These are phyloP conservation scores for Acanthamoeba healyi DNA, from an alignment of 208 protist genomes.

Conservation along the genomic window DNA sequence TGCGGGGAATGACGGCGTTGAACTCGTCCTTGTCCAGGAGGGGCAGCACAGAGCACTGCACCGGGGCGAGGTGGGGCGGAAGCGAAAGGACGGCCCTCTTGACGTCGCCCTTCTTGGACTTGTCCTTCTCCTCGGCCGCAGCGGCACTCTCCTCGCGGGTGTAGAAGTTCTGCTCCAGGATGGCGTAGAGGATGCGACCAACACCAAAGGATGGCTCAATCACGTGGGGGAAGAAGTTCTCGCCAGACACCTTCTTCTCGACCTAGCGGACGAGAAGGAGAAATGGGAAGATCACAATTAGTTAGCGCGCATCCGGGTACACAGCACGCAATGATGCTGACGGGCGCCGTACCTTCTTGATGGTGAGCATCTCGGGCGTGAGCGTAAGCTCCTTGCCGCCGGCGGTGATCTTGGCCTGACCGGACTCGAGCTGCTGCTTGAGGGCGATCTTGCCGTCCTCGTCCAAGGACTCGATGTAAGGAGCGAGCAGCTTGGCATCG, in stretches of 20 bases:
- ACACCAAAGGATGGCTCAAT: slow-evolving; percentile 99
- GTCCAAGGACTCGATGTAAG: slow-evolving; percentile 91
- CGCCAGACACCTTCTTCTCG: slow-evolving; percentile 93
- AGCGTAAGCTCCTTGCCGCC: slow-evolving; percentile 75
- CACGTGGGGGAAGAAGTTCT: slow-evolving; percentile 96
- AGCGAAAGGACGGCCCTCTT: slow-evolving; percentile 87
- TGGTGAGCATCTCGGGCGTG: slow-evolving; percentile 78
- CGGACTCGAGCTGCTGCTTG: slow-evolving; percentile 85
- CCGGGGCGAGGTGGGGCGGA: slow-evolving; percentile 92
- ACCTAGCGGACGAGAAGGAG: slow-evolving; percentile 81
- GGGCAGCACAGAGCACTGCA: slow-evolving; percentile 90
- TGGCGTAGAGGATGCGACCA: slow-evolving; percentile 97
- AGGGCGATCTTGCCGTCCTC: slow-evolving; percentile 85
- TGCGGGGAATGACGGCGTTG: slow-evolving; percentile 77
- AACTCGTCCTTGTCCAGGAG: slow-evolving; percentile 79
- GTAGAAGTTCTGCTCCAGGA: slow-evolving; percentile 98
- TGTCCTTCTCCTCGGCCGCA: slow-evolving; percentile 73
- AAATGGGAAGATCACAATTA: neutral
- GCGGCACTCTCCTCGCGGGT: slow-evolving; percentile 92
- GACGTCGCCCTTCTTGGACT: slow-evolving; percentile 93
- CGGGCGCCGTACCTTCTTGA: slow-evolving; percentile 65
- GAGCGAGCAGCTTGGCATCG: slow-evolving; percentile 91
- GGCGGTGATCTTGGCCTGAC: slow-evolving; percentile 25
- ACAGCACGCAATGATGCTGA: neutral
- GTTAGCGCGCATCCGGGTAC: too few relatives aligned